These are phyloP conservation scores for Acanthamoeba healyi DNA, from an alignment of 208 protist species.

Conservation along the genomic window DNA sequence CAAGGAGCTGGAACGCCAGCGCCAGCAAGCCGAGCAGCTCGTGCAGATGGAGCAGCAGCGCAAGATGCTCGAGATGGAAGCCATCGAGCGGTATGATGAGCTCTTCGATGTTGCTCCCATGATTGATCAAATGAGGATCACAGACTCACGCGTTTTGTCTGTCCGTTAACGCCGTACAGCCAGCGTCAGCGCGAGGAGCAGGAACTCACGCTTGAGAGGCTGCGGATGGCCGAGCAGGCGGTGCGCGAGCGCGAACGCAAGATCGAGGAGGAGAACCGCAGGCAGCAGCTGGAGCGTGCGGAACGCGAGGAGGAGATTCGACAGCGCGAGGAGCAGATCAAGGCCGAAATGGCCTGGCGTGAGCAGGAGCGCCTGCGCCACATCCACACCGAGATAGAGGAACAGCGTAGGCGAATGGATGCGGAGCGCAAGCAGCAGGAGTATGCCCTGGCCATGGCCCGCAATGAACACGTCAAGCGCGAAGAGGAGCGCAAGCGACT, in stretches of 20 bases:
- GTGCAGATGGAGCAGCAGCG: background rate
- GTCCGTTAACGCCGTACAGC: background rate
- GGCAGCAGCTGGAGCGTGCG: background rate
- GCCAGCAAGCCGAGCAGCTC: background rate
- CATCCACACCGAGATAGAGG: background rate
- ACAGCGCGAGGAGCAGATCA: conserved; percentile 4
- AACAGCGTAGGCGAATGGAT: background rate
- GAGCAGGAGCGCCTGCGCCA: conserved; percentile 18
- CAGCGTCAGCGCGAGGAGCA: conserved; percentile 5
- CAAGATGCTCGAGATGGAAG: conserved; percentile 1
- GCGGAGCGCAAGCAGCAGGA: conserved; percentile 4
- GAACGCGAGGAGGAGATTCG: background rate
- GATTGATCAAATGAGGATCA: too few relatives aligned
- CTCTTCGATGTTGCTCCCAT: too few relatives aligned
- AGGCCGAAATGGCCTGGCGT: background rate
- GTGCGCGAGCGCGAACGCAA: background rate
- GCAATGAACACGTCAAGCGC: background rate
- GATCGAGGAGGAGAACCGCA: background rate
- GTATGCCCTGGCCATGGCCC: conserved; percentile 1
- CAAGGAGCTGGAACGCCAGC: background rate
- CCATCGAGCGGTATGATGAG: background rate
- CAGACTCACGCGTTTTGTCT: too few relatives aligned
- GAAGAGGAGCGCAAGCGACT: background rate
- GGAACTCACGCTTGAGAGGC: background rate
- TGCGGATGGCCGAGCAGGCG: background rate